These are phyloP conservation scores for Naganishia liquefaciens DNA, from an alignment of 1,284 basidiomycete species.

Conservation along the genomic window DNA sequence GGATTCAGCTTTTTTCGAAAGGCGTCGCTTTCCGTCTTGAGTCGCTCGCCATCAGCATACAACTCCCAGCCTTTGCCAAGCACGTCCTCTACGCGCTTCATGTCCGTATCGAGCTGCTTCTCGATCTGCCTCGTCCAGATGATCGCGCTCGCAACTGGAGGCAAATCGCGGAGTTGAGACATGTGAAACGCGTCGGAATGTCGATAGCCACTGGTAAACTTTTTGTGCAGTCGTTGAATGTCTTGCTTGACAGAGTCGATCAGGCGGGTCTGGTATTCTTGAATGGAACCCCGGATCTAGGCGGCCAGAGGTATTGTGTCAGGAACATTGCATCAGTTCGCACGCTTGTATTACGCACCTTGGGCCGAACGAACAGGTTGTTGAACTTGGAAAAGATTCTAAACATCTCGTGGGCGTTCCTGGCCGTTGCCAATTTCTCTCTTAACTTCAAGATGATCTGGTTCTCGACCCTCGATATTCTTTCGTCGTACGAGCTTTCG, in stretches of 20 bases:
- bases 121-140: constrained; percentile 99
- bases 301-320: not conserved
- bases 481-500: constrained; percentile 96
- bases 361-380: constrained; percentile 94
- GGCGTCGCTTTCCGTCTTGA: constrained; percentile 84
- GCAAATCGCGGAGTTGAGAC: constrained; percentile 95
- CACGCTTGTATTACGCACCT: constrained; percentile 60
- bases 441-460: constrained; percentile 93
- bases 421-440: constrained; percentile 89
- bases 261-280: constrained; percentile 97
- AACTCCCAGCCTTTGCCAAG: constrained; percentile 98
- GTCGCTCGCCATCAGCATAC: constrained; percentile 97
- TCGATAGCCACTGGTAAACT: constrained; percentile 94
- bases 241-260: constrained; percentile 98
- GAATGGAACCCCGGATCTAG: constrained; percentile 91
- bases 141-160: constrained; percentile 94
- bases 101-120: constrained; percentile 90
- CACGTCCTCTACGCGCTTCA: constrained; percentile 99
- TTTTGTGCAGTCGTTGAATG: constrained; percentile 91
- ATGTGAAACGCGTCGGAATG: constrained; percentile 96
- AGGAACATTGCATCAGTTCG: not conserved
- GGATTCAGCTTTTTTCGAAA: constrained; percentile 97
- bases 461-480: constrained; percentile 95
- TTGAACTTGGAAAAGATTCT: constrained; percentile 98
- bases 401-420: constrained; percentile 99